These are phyloP conservation scores for Umbilicus rupestris DNA, from an alignment of 164 flowering plant genomes.

Conservation along the genomic window DNA sequence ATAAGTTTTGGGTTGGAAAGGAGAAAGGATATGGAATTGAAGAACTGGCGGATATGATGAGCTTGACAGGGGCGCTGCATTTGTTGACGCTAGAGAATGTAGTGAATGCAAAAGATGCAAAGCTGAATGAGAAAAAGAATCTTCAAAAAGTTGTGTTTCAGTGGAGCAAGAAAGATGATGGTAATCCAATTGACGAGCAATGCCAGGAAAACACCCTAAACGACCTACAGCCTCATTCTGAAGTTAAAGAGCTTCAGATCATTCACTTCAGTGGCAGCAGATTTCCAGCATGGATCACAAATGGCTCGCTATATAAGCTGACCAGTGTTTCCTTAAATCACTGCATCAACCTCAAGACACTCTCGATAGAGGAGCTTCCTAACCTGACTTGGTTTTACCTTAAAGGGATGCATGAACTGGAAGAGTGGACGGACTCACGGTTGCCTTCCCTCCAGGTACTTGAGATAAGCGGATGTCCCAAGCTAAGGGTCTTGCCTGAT, in stretches of 20 bases:
- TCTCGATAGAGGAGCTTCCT: constrained; percentile 13
- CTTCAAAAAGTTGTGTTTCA: constrained; percentile 11
- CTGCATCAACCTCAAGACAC: constrained; percentile 13
- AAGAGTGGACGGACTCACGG: constrained; percentile 2
- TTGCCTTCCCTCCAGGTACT: constrained; percentile 7
- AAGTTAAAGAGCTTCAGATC: constrained; percentile 9
- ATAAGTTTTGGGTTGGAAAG: constrained; percentile 7
- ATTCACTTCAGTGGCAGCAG: constrained; percentile 6
- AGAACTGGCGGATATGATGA: constrained; percentile 1
- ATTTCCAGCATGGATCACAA: constrained; percentile 13
- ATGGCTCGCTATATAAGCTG: constrained; percentile 9
- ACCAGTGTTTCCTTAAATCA: constrained; percentile 11
- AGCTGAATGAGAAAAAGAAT: constrained; percentile 7
- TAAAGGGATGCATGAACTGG: constrained; percentile 12
- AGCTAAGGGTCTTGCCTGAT: constrained; percentile 11
- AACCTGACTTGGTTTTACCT: constrained; percentile 9
- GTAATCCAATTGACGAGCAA: neutral
- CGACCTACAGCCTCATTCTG: neutral
- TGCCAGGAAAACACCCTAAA: neutral
- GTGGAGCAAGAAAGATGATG: constrained; percentile 9
- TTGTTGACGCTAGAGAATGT: constrained; percentile 13
- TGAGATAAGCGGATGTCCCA: constrained; percentile 15
- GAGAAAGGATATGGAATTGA: constrained; percentile 11
- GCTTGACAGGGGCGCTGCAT: constrained; percentile 11
- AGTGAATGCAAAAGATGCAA: constrained; percentile 9